Evolutionary conservation across 2,329 filamentous ascomycete species (phyloP).

Genomic region (Beauveria brongniartii): DNA sequence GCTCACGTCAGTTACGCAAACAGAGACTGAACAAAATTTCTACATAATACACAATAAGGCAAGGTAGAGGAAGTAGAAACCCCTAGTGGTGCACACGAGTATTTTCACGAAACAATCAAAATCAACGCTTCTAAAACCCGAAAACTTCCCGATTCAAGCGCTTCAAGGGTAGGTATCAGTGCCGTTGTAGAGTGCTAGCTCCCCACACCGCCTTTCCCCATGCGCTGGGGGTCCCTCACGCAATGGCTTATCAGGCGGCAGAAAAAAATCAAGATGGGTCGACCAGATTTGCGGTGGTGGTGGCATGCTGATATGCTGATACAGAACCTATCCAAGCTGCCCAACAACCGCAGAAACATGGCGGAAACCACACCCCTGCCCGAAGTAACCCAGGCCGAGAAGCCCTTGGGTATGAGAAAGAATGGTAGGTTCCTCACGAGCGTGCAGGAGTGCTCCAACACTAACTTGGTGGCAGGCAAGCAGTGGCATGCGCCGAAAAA

Average conservation of each 20-base stretch:
- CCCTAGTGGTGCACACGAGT: too few species aligned
- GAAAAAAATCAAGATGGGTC: neutral
- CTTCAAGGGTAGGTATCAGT: neutral
- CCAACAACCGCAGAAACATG: neutral
- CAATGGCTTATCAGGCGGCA: neutral
- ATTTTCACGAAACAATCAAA: too few species aligned
- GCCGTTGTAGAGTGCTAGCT: too few species aligned
- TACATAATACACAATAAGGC: too few species aligned
- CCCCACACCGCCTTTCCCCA: conserved; percentile 4
- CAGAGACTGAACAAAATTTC: too few species aligned
- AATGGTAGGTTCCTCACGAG: neutral
- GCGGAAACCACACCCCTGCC: neutral
- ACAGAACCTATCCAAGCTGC: neutral
- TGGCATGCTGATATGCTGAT: neutral
- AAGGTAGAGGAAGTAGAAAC: too few species aligned
- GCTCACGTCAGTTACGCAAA: too few species aligned
- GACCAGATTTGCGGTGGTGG: neutral
- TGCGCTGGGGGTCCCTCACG: neutral
- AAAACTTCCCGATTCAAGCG: neutral
- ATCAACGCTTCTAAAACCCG: too few species aligned
- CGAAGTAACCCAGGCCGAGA: neutral
- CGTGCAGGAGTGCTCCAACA: neutral
- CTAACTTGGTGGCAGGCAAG: conserved; percentile 56
- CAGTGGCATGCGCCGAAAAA: conserved; percentile 84
- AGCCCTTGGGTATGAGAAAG: conserved; percentile 11